Evolutionary conservation across 1,139 yeast species (phyloP), one percentile per base, ranked within the genome.

Genomic region (Scheffersomyces cryptocercus): DNA sequence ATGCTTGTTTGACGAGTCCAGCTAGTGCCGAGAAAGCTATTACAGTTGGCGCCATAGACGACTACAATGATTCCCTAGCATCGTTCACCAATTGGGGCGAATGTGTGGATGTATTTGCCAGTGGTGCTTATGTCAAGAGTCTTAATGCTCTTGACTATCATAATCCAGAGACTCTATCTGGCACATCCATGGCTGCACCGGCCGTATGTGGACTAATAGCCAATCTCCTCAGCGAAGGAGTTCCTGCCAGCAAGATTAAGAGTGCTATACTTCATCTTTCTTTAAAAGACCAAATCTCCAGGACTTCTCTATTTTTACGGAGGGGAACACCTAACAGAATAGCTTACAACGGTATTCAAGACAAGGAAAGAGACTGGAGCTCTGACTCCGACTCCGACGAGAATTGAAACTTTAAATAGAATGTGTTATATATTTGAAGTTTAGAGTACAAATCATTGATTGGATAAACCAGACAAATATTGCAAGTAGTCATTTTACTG

Each of bases 131-230:
- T 38, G 84, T 90, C 2, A 65, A 61, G 41, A 81, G 84, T 54
- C 75, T 77, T 10, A 52, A 54, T 35, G 65, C 59, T 9, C 46
- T 44, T 14, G 58, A 59, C 38, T 48, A 45, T 10, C 40, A 50
- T 3, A 41, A 52, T 14, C 69, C 81, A 1, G 78, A 70, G 37
- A 54, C 61, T 4, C 73, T 84, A 48, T 82, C 95, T 1, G 97
- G 97, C 0, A 89, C 97, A 0, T 88, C 96, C 0, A 88, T 88
- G 89, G 83, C 96, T 0, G 75, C 96, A 1, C 97, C 97, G 0
- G 73, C 82, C 2, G 86, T 88, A 5, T 74, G 93, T 0, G 97
- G 97, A 0, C 56, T 87, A 34, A 81, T 76, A 2, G 93, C 91
- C 0, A 76, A 81, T 30, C 61, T 81, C 38, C 64, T 89, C 49